These are phyloP conservation scores for Trypanosomatidae sp. DNA, from an alignment of 208 protist species.

Conservation along the genomic window DNA sequence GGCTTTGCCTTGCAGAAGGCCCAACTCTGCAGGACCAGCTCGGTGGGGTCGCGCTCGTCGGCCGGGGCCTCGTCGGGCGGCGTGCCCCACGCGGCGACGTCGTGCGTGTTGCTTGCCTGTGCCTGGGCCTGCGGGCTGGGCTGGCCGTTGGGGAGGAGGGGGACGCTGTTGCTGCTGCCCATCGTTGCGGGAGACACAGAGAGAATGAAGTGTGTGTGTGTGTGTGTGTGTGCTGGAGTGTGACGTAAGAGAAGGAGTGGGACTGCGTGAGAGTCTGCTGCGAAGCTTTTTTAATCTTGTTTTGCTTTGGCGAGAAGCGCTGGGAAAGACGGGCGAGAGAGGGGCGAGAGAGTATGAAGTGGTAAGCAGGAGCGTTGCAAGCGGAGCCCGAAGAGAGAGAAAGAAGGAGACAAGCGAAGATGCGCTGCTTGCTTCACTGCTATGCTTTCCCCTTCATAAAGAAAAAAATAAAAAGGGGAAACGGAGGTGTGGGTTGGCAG, in stretches of 20 bases:
- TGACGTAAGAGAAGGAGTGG: no score
- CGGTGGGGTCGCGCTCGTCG: conserved; percentile 70
- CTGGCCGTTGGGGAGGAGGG: conserved; percentile 18
- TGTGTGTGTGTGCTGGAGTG: not conserved
- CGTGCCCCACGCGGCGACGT: conserved; percentile 59
- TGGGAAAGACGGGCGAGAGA: not conserved
- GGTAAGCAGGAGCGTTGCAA: not conserved
- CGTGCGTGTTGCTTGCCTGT: conserved; percentile 13
- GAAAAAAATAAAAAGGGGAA: no score
- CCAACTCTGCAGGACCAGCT: conserved; percentile 92
- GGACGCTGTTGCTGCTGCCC: conserved; percentile 24
- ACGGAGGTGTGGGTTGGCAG: no score
- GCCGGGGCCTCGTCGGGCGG: conserved; percentile 71
- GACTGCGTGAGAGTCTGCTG: no score
- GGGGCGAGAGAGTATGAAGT: not conserved
- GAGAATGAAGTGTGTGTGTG: no score
- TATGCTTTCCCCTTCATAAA: no score
- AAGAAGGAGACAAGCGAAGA: no score
- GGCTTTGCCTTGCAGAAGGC: conserved; percentile 91
- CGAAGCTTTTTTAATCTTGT: no score
- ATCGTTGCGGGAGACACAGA: no score
- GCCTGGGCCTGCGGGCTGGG: conserved; percentile 33
- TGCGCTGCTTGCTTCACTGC: no score
- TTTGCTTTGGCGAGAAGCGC: no score
- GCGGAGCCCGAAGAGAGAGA: no score